Base-by-base conservation (phyloP, 768 basidiomycete species). In the Lactifluus subvellereus region DNA sequence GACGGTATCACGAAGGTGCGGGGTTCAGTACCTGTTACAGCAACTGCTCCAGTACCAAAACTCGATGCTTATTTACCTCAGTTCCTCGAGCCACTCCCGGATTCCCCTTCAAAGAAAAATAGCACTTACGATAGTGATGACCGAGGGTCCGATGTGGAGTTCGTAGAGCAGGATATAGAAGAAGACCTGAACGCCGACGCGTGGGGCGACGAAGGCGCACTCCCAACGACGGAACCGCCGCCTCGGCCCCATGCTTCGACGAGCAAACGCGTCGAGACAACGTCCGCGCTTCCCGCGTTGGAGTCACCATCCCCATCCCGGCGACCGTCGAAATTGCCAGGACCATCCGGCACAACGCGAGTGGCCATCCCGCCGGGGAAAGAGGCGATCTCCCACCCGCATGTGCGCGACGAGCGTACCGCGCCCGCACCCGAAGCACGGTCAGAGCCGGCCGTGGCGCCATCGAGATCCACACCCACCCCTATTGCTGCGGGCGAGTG, bases 1-100 rank as follows among this genome's bases (percentile, higher is more conserved):
- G 72, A 77, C 22, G 69, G 91, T 0, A 92, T 97, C 64, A 88
- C 89, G 72, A 80, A 85, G 60, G 94, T 57, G 80, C 71, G 16
- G n/a, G 33, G 11, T 27, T 27, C 27, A 27, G 27, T 37, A 47
- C 42, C 49, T 42, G 14, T 57, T 53, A 5, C 33, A 30, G 47
- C 43, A 60, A 60, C 33, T 27, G 9, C 10, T 10, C 56, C 16
- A 43, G 53, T 54, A 13, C n/a, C 9, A 6, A 33, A 33, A 9
- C 33, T 38, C n/a, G 51, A 38, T 27, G 57, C 18, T 57, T 32
- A 10, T 5, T 13, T 18, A 18, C 38, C 37, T 10, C 65, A 89
- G 87, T 91, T 88, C 69, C 85, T 89, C 59, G 81, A 82, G 60
- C 69, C 78, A 9, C 57, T 57, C 38, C 69, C 72, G 22, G 69